phyloP scores from a whole-genome alignment of 129 eudicot genomes.

The Centrapalus pauciflorus region DNA sequence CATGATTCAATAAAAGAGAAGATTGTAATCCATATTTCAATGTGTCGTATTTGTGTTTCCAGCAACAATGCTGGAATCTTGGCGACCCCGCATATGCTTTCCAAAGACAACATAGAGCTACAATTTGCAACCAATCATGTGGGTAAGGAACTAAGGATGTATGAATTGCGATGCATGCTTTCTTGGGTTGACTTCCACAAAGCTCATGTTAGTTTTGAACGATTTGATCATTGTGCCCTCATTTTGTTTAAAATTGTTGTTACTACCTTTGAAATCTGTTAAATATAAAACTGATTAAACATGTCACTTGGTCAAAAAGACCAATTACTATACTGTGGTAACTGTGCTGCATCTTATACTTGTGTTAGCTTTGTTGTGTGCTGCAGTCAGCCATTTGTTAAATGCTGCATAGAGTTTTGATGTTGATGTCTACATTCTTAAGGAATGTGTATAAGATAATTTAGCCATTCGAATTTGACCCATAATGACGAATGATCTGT shows the following conservation, averaged over 20 bases:
- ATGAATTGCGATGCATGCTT: no score
- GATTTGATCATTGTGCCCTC: background rate
- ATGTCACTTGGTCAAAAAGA: no score
- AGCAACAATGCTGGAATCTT: conserved; percentile 55
- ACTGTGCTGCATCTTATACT: background rate
- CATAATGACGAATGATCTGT: background rate
- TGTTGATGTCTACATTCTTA: background rate
- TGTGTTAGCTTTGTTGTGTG: no score
- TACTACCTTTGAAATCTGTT: background rate
- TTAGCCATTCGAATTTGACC: background rate
- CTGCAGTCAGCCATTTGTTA: background rate
- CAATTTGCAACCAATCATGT: conserved; percentile 58
- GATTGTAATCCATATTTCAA: background rate
- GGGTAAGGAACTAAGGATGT: no score
- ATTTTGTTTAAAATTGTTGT: background rate
- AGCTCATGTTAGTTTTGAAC: background rate
- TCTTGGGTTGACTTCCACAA: no score
- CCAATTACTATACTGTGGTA: background rate
- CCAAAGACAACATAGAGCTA: conserved; percentile 47
- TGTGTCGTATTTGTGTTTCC: background rate
- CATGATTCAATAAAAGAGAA: background rate
- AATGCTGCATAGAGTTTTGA: background rate
- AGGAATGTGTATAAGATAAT: background rate
- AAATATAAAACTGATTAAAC: background rate
- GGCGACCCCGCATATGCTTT: conserved; percentile 43